These are phyloP conservation scores for Ramichloridium luteum DNA, from an alignment of 2,329 filamentous ascomycete genomes.

Conservation along the genomic window DNA sequence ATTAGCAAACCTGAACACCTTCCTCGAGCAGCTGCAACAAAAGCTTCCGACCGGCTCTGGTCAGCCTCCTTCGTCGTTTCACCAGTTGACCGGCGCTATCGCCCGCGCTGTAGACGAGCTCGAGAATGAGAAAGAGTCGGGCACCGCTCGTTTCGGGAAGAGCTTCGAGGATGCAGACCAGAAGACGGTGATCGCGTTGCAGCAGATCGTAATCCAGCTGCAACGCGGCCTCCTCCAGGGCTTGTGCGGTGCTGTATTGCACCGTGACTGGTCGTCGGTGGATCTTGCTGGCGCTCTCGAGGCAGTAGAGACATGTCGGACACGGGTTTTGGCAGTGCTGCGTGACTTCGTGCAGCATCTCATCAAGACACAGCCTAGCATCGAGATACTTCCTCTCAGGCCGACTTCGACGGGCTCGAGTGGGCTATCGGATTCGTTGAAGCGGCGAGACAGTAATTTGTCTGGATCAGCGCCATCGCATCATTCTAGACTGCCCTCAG, in stretches of 20 bases:
- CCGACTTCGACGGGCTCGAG: too few relatives aligned
- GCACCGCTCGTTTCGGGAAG: slow-evolving; percentile 19
- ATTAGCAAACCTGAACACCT: too few relatives aligned
- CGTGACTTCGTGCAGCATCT: slow-evolving; percentile 21
- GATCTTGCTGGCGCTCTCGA: slow-evolving; percentile 22
- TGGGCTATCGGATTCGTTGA: too few relatives aligned
- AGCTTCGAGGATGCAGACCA: slow-evolving; percentile 23
- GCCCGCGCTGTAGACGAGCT: slow-evolving; percentile 23
- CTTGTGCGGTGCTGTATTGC: slow-evolving; percentile 20
- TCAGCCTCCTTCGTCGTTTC: too few relatives aligned
- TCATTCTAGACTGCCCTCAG: too few relatives aligned
- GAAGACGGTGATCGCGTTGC: slow-evolving; percentile 21
- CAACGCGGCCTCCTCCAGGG: slow-evolving; percentile 21
- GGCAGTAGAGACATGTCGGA: slow-evolving; percentile 20
- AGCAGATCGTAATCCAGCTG: slow-evolving; percentile 22
- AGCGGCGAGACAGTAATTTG: too few relatives aligned
- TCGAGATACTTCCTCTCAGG: too few relatives aligned
- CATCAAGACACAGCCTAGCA: slow-evolving; percentile 7
- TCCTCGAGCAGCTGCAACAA: too few relatives aligned
- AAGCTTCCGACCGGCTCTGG: too few relatives aligned
- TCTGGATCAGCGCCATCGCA: too few relatives aligned
- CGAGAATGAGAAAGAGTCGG: slow-evolving; percentile 21
- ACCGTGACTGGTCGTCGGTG: slow-evolving; percentile 17
- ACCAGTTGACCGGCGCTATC: too few relatives aligned
- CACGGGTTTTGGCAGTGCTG: slow-evolving; percentile 20